A percentile compares a stretch with the other conserved stretches of the same genome.
Conservation (phyloP, 129 eudicot species). For the Pulicaria dysenterica region DNA sequence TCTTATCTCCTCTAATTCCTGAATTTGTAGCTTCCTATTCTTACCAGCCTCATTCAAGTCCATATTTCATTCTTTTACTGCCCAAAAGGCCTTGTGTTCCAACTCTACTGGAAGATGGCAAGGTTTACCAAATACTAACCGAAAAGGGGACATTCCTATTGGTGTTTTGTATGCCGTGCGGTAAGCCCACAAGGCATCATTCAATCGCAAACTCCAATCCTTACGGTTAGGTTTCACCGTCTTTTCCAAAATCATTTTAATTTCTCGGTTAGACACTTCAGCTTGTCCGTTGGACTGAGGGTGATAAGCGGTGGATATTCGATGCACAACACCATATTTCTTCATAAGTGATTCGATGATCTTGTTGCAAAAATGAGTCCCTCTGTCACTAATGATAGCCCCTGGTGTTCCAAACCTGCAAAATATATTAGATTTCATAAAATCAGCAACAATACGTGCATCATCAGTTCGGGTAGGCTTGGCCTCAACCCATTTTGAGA, state of each 20-base stretch:
- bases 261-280: slow-evolving; percentile 21
- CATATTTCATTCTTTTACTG: no score
- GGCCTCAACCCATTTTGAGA: slow-evolving; percentile 5
- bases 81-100: no score
- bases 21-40: slow-evolving; percentile 19
- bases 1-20: slow-evolving; percentile 25
- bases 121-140: no score
- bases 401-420: slow-evolving; percentile 12
- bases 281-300: no score
- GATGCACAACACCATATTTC: slow-evolving; percentile 29
- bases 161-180: background rate
- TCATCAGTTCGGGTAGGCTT: slow-evolving; percentile 5
- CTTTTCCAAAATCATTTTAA: slow-evolving; percentile 18
- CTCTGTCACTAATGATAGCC: slow-evolving; percentile 24
- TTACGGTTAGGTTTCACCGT: slow-evolving; percentile 21
- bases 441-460: slow-evolving; percentile 14
- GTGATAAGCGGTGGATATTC: slow-evolving; percentile 14
- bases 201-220: slow-evolving; percentile 20
- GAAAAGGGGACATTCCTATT: no score
- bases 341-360: slow-evolving; percentile 16
- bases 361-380: slow-evolving; percentile 32
- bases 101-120: no score
- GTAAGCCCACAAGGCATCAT: slow-evolving; percentile 21
- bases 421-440: slow-evolving; percentile 26
- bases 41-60: no score